Percentiles rank a stretch among this genome's conserved stretches.
Conservation (phyloP, 192 early-diverging fungal species). For the Coemansia javaensis region DNA sequence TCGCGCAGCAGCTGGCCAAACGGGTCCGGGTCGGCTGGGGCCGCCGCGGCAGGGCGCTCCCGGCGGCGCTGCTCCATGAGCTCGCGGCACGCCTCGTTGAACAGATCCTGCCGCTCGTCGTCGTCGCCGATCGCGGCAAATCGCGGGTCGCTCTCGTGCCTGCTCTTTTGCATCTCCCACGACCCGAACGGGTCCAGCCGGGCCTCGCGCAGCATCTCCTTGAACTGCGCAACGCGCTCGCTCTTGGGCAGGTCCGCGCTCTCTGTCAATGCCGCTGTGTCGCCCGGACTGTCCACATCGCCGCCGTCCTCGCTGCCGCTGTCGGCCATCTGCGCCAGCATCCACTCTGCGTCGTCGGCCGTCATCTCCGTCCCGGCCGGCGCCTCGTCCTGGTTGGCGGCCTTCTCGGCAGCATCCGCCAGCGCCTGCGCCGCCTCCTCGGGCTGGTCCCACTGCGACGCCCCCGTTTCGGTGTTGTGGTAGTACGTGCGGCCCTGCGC, state of each 20-base stretch:
- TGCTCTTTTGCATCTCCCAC: slow-evolving; percentile 20
- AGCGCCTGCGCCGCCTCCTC: background rate
- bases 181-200: slow-evolving; percentile 27
- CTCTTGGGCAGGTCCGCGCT: slow-evolving; percentile 14
- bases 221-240: slow-evolving; percentile 13
- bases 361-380: slow-evolving; percentile 35
- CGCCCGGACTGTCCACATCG: too few relatives aligned
- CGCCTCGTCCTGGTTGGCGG: background rate
- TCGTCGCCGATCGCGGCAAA: slow-evolving; percentile 1
- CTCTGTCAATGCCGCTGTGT: too few relatives aligned
- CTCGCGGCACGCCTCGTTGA: slow-evolving; percentile 21
- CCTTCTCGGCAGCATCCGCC: background rate
- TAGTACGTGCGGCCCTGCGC: slow-evolving; percentile 31
- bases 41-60: background rate
- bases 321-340: slow-evolving; percentile 37
- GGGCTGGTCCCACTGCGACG: slow-evolving; percentile 27
- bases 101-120: slow-evolving; percentile 28
- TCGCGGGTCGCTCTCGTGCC: slow-evolving; percentile 11
- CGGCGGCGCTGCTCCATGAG: slow-evolving; percentile 5
- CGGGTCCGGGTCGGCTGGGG: slow-evolving; percentile 1
- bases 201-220: slow-evolving; percentile 20
- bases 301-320: background rate
- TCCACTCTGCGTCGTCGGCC: slow-evolving; percentile 47
- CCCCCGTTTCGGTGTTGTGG: slow-evolving; percentile 14
- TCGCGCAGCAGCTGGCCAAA: slow-evolving; percentile 33